Evolutionary conservation across 768 basidiomycete species (phyloP), one percentile per base, ranked within the genome.

Genomic region (Lactarius pseudohatsudake): DNA sequence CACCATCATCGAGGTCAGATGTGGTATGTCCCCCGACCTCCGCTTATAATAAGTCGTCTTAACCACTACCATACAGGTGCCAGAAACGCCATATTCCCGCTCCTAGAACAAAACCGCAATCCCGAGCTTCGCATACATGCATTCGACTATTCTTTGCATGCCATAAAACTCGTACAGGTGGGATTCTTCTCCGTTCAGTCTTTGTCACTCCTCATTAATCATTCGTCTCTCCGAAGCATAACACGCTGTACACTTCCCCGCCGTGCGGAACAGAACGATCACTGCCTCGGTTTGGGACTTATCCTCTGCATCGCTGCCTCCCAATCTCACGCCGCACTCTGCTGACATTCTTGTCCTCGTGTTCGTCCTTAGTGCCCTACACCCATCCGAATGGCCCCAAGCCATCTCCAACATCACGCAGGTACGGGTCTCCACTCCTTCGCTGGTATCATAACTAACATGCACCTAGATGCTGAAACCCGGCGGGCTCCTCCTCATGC

Each of bases 301-400:
- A 40, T 86, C 95, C 1, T 90, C 89, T 8, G 66, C 77, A 1
- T 76, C 80, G 0, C 80, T 93, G 0, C 92, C 94, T 0, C 79
- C 82, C 1, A 85, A 83, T 16, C 73, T 97, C 20, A 77, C 79
- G 38, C 86, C 86, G 10, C 84, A 78, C 20, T 86, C 84, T n/a
- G 88, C 95, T 13, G 94, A 99, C 72, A 87, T 98, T 47, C 80
- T 92, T 34, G 86, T 96, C n/a, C 84, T 97, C 62, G 90, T 99
- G 40, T 99, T 96, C 73, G 95, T 98, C n/a, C 77, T 98, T 65
- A 94, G 91, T 62, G 97, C 97, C 0, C 79, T 99, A 30, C 94
- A 97, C 73, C 97, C 97, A 2, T 78, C 85, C 59, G 97, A 99
- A 80, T 99, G 97, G 97, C 77, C 78, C 1, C 83, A 81, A 47